phyloP scores from a whole-genome alignment of 2,329 filamentous ascomycete species.

The Plectosphaerella plurivora region DNA sequence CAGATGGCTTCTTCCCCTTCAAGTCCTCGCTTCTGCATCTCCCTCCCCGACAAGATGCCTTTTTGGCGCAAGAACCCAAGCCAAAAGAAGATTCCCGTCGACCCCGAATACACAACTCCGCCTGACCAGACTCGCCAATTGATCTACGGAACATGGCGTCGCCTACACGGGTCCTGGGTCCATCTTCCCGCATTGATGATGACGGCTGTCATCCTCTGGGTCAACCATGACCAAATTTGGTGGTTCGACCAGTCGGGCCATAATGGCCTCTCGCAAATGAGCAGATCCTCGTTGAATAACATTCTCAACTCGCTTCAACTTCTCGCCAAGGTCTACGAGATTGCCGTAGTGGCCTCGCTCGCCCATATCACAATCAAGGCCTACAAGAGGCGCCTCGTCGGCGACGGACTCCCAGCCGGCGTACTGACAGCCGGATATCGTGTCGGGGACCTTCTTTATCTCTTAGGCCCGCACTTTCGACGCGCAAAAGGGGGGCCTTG shows the following conservation, averaged over 20 bases:
- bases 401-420: conserved; percentile 4
- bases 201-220: neutral
- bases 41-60: too few species aligned
- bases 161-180: neutral
- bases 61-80: too few species aligned
- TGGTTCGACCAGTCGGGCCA: conserved; percentile 5
- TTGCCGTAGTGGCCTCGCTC: conserved; percentile 6
- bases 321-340: conserved; percentile 4
- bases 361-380: conserved; percentile 4
- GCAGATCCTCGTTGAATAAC: conserved; percentile 1
- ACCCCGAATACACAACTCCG: too few species aligned
- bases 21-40: too few species aligned
- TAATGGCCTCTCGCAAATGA: conserved; percentile 1
- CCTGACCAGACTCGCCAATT: too few species aligned
- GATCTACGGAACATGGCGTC: neutral
- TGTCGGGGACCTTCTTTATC: conserved; percentile 7
- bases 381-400: conserved; percentile 1
- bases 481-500: neutral
- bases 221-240: conserved; percentile 3
- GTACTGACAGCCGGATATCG: conserved; percentile 8
- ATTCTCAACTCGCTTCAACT: conserved; percentile 5
- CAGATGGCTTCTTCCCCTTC: too few species aligned
- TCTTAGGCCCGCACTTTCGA: conserved; percentile 1
- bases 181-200: conserved; percentile 5
- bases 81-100: too few species aligned